Percentiles rank a stretch among this genome's conserved stretches.
These are phyloP conservation scores for Delonix regia DNA, from an alignment of 306 rosid genomes.

Conservation along the genomic window DNA sequence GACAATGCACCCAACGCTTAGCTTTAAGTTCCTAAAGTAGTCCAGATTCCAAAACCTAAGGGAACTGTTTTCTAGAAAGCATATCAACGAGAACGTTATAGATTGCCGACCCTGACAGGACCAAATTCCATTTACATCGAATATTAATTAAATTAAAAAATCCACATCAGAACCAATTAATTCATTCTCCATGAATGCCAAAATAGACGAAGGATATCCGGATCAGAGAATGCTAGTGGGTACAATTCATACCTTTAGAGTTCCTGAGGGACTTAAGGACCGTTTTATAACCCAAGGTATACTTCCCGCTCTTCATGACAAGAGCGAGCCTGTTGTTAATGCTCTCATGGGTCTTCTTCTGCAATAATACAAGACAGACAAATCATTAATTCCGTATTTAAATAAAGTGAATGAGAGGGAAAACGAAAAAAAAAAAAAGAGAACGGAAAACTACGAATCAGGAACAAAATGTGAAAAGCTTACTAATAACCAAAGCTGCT, in stretches of 20 bases:
- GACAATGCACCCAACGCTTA: neutral
- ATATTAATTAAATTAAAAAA: neutral
- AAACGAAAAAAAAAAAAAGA: neutral
- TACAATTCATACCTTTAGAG: conserved; percentile 57
- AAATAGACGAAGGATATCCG: neutral
- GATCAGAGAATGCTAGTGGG: neutral
- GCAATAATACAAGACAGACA: neutral
- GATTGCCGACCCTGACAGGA: neutral
- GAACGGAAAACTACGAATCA: neutral
- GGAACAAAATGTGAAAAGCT: neutral
- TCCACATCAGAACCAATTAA: neutral
- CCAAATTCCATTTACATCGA: neutral
- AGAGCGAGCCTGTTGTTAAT: conserved; percentile 90
- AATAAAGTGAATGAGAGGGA: neutral
- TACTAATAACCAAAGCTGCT: neutral
- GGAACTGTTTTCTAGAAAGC: neutral
- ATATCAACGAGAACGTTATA: neutral
- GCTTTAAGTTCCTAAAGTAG: neutral
- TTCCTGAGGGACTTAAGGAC: conserved; percentile 72
- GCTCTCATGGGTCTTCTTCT: conserved; percentile 92
- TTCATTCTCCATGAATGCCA: neutral
- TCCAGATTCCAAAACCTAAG: neutral
- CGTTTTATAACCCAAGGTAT: conserved; percentile 76
- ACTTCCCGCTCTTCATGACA: conserved; percentile 90
- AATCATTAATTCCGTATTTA: neutral